A percentile compares a stretch with the other conserved stretches of the same genome.
phyloP scores from a whole-genome alignment of 1,139 yeast genomes.

The Pichia sp. region DNA sequence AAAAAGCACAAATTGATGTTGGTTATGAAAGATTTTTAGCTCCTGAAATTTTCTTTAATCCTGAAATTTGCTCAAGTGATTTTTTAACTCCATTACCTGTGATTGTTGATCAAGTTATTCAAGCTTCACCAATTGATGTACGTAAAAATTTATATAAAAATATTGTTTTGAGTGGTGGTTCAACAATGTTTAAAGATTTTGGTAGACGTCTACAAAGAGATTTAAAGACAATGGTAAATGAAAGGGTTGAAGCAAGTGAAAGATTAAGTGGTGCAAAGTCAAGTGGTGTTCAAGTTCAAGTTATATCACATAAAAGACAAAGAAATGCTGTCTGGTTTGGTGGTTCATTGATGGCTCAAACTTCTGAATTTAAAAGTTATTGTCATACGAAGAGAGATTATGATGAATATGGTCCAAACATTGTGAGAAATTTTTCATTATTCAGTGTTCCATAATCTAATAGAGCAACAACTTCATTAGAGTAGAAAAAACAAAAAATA shows the following conservation, averaged over 20 bases:
- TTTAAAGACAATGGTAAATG: slow-evolving; percentile 77
- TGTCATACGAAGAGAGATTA: slow-evolving; percentile 96
- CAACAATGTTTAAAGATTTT: slow-evolving; percentile 97
- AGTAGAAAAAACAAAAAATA: neutral
- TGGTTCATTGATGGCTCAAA: slow-evolving; percentile 93
- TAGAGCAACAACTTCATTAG: neutral
- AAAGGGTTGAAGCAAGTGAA: slow-evolving; percentile 80
- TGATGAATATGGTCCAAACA: slow-evolving; percentile 96
- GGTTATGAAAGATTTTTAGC: slow-evolving; percentile 97
- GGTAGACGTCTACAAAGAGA: slow-evolving; percentile 97
- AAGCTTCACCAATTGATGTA: slow-evolving; percentile 94
- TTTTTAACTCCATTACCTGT: slow-evolving; percentile 92
- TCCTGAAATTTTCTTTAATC: slow-evolving; percentile 97
- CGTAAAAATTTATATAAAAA: slow-evolving; percentile 93
- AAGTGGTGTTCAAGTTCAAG: slow-evolving; percentile 95
- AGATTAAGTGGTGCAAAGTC: slow-evolving; percentile 73
- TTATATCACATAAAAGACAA: slow-evolving; percentile 94
- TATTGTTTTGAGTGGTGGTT: slow-evolving; percentile 94
- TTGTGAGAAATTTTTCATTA: slow-evolving; percentile 91
- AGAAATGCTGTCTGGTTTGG: slow-evolving; percentile 99
- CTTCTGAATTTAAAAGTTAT: slow-evolving; percentile 91
- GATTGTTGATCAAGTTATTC: slow-evolving; percentile 92
- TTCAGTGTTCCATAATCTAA: slow-evolving; percentile 70
- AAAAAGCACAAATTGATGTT: slow-evolving; percentile 71
- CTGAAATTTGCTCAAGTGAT: slow-evolving; percentile 93